A percentile compares a stretch with the other conserved stretches of the same genome.
Evolutionary conservation across 768 basidiomycete genomes (phyloP).

Genomic region (Mycena galopus): DNA sequence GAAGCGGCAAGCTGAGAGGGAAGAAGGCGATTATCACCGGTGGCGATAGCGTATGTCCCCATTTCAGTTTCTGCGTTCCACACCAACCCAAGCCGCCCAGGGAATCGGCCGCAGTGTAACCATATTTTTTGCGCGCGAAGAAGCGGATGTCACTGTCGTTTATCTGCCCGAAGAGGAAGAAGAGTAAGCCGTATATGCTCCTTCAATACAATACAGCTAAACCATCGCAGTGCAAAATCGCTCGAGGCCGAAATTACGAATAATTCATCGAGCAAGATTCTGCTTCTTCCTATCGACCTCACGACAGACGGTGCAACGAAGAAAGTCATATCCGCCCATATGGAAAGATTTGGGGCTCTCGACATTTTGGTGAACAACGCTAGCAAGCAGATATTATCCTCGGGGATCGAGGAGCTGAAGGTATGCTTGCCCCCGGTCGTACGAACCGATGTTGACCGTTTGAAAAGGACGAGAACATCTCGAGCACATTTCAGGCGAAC

Average conservation of each 20-base stretch:
- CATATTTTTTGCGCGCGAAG: slow-evolving; percentile 65
- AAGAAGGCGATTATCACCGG: slow-evolving; percentile 54
- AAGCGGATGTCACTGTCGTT: slow-evolving; percentile 65
- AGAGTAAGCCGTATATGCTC: no score
- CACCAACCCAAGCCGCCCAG: not conserved
- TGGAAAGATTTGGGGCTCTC: slow-evolving; percentile 58
- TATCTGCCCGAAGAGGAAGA: slow-evolving; percentile 69
- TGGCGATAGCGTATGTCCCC: slow-evolving; percentile 54
- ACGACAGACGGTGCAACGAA: slow-evolving; percentile 57
- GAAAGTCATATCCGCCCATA: slow-evolving; percentile 60
- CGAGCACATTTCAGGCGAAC: slow-evolving; percentile 69
- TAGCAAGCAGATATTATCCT: slow-evolving; percentile 54
- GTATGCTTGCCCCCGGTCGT: not conserved
- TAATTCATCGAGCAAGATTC: slow-evolving; percentile 51
- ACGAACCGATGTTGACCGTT: slow-evolving; percentile 49
- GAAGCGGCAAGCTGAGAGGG: slow-evolving; percentile 57
- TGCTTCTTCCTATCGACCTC: slow-evolving; percentile 57
- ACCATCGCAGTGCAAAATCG: slow-evolving; percentile 49
- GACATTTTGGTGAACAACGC: slow-evolving; percentile 76
- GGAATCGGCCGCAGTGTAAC: slow-evolving; percentile 66
- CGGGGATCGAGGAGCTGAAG: slow-evolving; percentile 14
- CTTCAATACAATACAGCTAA: no score
- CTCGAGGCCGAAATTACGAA: slow-evolving; percentile 59
- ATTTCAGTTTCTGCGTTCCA: not conserved
- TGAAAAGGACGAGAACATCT: slow-evolving; percentile 60